phyloP scores from a whole-genome alignment of 23 red algal species.

The Chondrus crispus region DNA sequence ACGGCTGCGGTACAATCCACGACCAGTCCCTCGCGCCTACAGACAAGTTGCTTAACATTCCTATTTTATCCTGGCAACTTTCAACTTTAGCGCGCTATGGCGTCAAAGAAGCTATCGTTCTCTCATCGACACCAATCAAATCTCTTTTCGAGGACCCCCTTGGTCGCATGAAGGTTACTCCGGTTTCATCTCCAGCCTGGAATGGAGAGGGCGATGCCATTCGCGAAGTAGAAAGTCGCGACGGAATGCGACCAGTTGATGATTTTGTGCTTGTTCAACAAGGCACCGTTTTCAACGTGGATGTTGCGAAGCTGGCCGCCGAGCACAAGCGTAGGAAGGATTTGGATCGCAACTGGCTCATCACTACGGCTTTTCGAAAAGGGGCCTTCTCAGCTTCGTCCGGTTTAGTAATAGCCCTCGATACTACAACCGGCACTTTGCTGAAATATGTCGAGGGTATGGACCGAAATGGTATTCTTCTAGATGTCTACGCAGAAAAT shows the following conservation, averaged over 20 bases:
- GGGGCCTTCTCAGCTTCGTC: not conserved
- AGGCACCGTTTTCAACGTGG: constrained; percentile 60
- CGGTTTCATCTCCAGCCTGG: constrained; percentile 24
- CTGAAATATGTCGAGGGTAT: constrained; percentile 42
- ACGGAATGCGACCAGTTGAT: constrained; percentile 57
- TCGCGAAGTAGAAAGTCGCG: constrained; percentile 68
- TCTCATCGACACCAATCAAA: constrained; percentile 12
- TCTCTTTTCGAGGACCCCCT: constrained; percentile 11
- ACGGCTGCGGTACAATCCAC: constrained; percentile 19
- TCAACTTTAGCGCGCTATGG: constrained; percentile 53
- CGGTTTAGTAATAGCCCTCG: constrained; percentile 52
- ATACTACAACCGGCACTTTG: constrained; percentile 44
- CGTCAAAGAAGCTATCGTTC: constrained; percentile 54
- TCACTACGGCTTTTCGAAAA: constrained; percentile 59
- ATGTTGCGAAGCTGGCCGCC: constrained; percentile 42
- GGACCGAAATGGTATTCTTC: not conserved
- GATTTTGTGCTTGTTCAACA: constrained; percentile 73
- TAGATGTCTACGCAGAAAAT: constrained; percentile 29
- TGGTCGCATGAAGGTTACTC: constrained; percentile 10
- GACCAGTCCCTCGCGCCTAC: constrained; percentile 1
- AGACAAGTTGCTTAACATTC: constrained; percentile 54
- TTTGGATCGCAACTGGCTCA: constrained; percentile 62
- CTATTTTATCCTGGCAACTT: constrained; percentile 67
- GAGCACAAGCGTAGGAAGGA: constrained; percentile 55
- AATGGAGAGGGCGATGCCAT: constrained; percentile 53